Base-by-base conservation (phyloP, 306 rosid genomes). In the Prinsepia uniflora region DNA sequence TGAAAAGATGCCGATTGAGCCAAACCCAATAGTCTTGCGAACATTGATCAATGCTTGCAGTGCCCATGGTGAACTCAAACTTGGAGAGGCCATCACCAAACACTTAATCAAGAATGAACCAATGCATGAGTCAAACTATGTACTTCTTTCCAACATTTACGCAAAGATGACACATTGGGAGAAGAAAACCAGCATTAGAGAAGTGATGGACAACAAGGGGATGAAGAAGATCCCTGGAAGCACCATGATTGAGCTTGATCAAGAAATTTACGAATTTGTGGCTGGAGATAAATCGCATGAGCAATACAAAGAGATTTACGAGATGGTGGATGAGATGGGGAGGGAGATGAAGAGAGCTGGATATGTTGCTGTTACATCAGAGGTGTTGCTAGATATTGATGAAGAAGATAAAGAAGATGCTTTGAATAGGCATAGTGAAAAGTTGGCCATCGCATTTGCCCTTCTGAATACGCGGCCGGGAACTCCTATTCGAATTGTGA, bases 381-480 rank as follows among this genome's bases (percentile, higher is more conserved):
- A 92, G 53, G 96, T 90, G 11, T 72, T 92, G 75, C 91, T 88
- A 73, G 96, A 92, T 71, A 90, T 92, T 67, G 88, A 90, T 40
- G 96, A 92, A 71, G 96, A 88, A 75, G 98, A 92, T 65, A 92
- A 92, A 72, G 96, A 86, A 77, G 96, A 85, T 81, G 86, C 87
- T 75, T 72, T 90, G 70, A 67, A 82, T 75, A 81, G 83, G 74
- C 98, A 92, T 61, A 86, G 98, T 81, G 98, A 92, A 83, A 92
- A 90, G 74, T 85, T 92, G 70, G 98, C 98, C 15, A 90, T 92
- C 68, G 98, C 98, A 58, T 92, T 90, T 65, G 91, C 91, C 67
- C 91, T 92, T 65, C 69, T 90, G 52, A 86, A 81, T 15, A 88
- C 96, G 2, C 87, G 82, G 5, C 87, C 89, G 0, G 89, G 96